phyloP scores from a whole-genome alignment of 169 alveolate genomes.

The Ichthyophthirius multifiliis region DNA sequence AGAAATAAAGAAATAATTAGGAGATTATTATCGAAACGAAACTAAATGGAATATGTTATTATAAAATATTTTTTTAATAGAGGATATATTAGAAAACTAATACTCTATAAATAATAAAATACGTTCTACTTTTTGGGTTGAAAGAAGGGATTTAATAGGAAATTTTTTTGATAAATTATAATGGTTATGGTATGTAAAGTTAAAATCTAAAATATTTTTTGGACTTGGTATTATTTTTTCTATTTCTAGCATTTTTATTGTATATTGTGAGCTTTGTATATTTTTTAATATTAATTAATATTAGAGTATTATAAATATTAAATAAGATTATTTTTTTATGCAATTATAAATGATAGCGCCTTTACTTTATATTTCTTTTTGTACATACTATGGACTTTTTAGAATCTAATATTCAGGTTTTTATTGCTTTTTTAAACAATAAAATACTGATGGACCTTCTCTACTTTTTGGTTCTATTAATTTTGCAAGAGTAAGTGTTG shows the following conservation, averaged over 20 bases:
- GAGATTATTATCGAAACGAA: constrained; percentile 20
- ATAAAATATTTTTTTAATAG: constrained; percentile 11
- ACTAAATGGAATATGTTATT: constrained; percentile 22
- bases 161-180: constrained; percentile 10
- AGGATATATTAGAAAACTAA: constrained; percentile 22
- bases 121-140: constrained; percentile 1
- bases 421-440: constrained; percentile 43
- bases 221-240: constrained; percentile 20
- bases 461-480: constrained; percentile 46
- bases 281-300: constrained; percentile 30
- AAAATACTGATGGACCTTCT: constrained; percentile 52
- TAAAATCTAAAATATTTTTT: neutral
- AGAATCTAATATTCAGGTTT: constrained; percentile 25
- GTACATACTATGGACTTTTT: constrained; percentile 41
- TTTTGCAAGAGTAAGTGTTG: constrained; percentile 39
- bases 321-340: constrained; percentile 13
- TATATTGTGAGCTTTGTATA: constrained; percentile 39
- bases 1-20: neutral
- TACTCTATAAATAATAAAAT: constrained; percentile 20
- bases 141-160: constrained; percentile 8
- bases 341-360: constrained; percentile 30
- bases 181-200: constrained; percentile 47
- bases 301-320: constrained; percentile 27
- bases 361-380: constrained; percentile 33
- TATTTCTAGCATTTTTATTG: constrained; percentile 11